Base-by-base conservation (phyloP, 73 alveolate species). In the Diophrys sp. region DNA sequence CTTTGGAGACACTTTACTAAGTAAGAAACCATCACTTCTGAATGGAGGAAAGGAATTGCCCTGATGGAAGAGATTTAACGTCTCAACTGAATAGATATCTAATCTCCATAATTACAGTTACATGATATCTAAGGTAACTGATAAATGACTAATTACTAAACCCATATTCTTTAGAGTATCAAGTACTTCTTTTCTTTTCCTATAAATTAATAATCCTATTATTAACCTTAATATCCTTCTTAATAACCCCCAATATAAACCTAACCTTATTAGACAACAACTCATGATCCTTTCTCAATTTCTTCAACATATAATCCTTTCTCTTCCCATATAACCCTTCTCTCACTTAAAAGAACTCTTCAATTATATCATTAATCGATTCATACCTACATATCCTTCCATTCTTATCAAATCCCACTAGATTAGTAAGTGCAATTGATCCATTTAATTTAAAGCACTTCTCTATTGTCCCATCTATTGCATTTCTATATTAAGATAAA, bases 271-370 rank as follows among this genome's bases (percentile, higher is more conserved):
- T 97, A 32, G 87, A 87, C 54, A 98, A 82, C 33, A 91, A 80
- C 29, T 93, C 98, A n/a, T 87, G 92, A 57, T 98, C 99, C 80
- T 96, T 93, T 78, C 91, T 89, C 29, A 97, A 88, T 73, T 95
- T 96, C 18, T 98, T 92, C 0, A 98, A 85, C 82, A 98, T 73
- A 84, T 92, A 97, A 67, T 91, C 99, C 89, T 98, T 98, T 74
- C 99, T 91, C 85, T 91, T 93, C 56, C 81, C 87, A 83, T 98
- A 98, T 68, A 87, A 83, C 24, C 91, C 89, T 71, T 83, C 87
- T 70, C 99, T 86, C 23, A 96, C 94, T 1, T 73, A 92, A 85
- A 87, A 97, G 83, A 94, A 96, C 79, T 96, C 99, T 53, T 94
- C 96, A 70, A 97, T 70, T 32, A 97, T 97, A 68, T 97, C 98